phyloP scores from a whole-genome alignment of 169 alveolate species.

The Cryptosporidium baileyi region DNA sequence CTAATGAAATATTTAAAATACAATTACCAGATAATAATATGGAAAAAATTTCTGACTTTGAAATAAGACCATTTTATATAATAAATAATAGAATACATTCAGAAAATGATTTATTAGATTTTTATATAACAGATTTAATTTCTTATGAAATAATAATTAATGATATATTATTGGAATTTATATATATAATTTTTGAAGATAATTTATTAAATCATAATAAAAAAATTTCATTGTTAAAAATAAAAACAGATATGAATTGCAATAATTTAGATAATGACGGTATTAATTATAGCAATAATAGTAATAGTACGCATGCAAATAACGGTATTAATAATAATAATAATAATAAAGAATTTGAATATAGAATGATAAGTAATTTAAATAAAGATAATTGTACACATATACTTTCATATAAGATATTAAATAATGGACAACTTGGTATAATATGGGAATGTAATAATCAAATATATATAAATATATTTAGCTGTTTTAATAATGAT shows the following conservation, averaged over 20 bases:
- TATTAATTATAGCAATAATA: background rate
- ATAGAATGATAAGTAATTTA: background rate
- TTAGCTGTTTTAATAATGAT: background rate
- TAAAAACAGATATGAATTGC: background rate
- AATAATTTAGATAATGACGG: background rate
- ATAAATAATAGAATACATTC: background rate
- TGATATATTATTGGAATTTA: slow-evolving; percentile 9
- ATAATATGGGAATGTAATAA: slow-evolving; percentile 21
- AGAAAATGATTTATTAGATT: background rate
- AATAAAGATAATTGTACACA: background rate
- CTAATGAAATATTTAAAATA: background rate
- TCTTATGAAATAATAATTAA: background rate
- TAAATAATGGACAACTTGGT: slow-evolving; percentile 27
- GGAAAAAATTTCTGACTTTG: slow-evolving; percentile 5
- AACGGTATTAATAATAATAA: too few species aligned
- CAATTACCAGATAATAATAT: slow-evolving; percentile 1
- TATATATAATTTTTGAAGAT: slow-evolving; percentile 14
- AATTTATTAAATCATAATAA: background rate
- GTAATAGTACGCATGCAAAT: background rate
- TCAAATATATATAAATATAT: slow-evolving; percentile 30
- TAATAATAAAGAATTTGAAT: background rate
- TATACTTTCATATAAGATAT: slow-evolving; percentile 11
- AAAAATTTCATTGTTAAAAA: background rate
- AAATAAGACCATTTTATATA: background rate
- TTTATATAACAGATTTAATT: background rate